Evolutionary conservation across 148 eudicot genomes (phyloP).

Genomic region (Beta vulgaris): DNA sequence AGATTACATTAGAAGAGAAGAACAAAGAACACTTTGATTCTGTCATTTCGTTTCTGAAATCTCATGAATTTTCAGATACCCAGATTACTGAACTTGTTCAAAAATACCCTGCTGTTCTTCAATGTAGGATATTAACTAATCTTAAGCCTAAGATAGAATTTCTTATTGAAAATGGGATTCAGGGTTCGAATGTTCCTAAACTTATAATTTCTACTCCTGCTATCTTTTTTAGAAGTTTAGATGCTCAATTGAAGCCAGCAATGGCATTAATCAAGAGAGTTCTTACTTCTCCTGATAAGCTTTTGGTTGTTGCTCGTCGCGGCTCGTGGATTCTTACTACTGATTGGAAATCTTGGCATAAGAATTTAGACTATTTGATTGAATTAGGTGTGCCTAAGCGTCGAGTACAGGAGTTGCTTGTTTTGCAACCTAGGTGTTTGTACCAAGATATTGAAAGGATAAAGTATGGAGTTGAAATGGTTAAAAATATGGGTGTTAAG

Average conservation of each 20-base stretch:
- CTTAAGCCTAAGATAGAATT: conserved; percentile 18
- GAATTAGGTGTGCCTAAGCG: conserved; percentile 10
- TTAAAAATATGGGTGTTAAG: conserved; percentile 8
- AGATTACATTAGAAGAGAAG: not conserved
- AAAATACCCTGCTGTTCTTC: conserved; percentile 13
- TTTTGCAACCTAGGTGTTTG: conserved; percentile 23
- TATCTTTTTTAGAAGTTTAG: conserved; percentile 13
- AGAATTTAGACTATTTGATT: conserved; percentile 13
- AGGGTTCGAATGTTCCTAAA: conserved; percentile 2
- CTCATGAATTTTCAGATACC: conserved; percentile 12
- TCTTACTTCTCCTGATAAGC: not conserved
- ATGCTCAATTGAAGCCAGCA: conserved; percentile 17
- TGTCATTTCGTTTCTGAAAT: conserved; percentile 13
- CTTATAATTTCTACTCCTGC: not conserved
- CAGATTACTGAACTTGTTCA: conserved; percentile 14
- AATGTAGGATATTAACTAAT: conserved; percentile 4
- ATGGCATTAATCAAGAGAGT: not conserved
- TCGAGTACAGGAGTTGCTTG: conserved; percentile 8
- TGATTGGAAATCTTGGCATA: not conserved
- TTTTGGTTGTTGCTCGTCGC: not conserved
- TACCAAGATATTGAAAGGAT: not conserved
- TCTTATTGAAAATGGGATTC: conserved; percentile 12
- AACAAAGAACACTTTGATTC: conserved; percentile 15
- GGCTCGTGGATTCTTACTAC: conserved; percentile 13
- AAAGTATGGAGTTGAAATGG: conserved; percentile 11